Base-by-base conservation (phyloP, 2,329 filamentous ascomycete species). In the Microdochium trichocladiopsis region DNA sequence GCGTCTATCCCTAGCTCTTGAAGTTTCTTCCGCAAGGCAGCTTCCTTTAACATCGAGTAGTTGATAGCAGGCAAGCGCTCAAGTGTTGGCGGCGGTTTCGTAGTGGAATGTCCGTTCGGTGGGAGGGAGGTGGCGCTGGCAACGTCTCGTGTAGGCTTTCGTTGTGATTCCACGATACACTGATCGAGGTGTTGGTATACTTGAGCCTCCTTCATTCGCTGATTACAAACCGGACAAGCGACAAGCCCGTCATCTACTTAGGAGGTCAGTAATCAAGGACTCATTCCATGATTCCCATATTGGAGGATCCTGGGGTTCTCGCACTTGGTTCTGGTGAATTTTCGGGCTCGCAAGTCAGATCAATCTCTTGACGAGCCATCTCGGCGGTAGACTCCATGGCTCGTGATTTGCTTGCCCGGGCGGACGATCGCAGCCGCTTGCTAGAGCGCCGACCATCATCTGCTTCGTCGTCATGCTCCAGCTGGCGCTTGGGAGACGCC, bases 11-110 rank as follows among this genome's bases (percentile, higher is more conserved):
- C 90, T 1, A 94, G 75, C 2, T 96, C 90, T 18, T 75, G 67
- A 43, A 99, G 73, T 69, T 96, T 97, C 64, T 89, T 94, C 49
- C 85, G 82, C 50, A 99, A 73, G 2, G 81, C 80, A 1, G 69
- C 73, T 22, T 97, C 93, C 64, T 87, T 95, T n/a, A 96, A 71
- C 65, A 96, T 79, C 22, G 86, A 87, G 68, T 96, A 97, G 62
- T 90, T 94, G 18, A 96, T 76, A 10, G 88, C 83, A 0, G 94
- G 87, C 10, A 96, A 73, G 31, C 87, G 81, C 49, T 90, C 84
- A 22, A 74, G 72, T 31, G 51, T 48, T 45, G 56, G 57, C 10
- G 56, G 24, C 25, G 51, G 53, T 49, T 52, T 51, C 53, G 57
- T 51, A 47, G 53, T 43, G 50, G 52, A 58, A 47, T 48, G 61